A percentile compares a stretch with the other conserved stretches of the same genome.
phyloP scores from a whole-genome alignment of 768 basidiomycete species.

The Agrocybe pediades region DNA sequence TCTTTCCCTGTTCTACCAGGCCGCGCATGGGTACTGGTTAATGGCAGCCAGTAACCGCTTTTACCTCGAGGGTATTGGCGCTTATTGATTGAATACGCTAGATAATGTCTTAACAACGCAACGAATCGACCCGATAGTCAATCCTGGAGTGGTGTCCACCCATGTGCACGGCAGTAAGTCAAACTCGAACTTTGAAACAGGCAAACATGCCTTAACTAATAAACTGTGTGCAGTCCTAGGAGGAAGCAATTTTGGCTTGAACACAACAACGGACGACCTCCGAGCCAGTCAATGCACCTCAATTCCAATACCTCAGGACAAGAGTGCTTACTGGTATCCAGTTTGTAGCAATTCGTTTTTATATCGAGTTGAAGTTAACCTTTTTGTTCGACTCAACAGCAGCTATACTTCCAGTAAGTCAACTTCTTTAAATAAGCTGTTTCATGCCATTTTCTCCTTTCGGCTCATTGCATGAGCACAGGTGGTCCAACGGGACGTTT shows the following conservation, averaged over 20 bases:
- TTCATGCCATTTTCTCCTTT: background rate
- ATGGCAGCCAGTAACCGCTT: constrained; percentile 15
- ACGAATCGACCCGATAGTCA: constrained; percentile 39
- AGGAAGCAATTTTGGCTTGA: constrained; percentile 37
- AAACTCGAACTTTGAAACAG: background rate
- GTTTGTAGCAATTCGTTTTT: constrained; percentile 5
- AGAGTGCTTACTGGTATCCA: constrained; percentile 36
- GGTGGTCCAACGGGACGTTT: constrained; percentile 39
- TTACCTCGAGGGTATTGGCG: background rate
- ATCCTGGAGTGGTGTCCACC: constrained; percentile 30
- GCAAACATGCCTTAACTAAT: background rate
- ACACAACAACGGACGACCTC: constrained; percentile 29
- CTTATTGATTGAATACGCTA: constrained; percentile 9
- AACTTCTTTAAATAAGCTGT: background rate
- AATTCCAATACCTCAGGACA: constrained; percentile 37
- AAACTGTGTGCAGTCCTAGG: constrained; percentile 29
- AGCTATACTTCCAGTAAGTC: constrained; percentile 34
- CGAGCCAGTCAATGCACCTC: constrained; percentile 37
- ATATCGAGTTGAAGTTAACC: background rate
- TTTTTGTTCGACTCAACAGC: constrained; percentile 6
- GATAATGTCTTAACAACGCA: constrained; percentile 39
- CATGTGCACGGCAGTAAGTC: constrained; percentile 34
- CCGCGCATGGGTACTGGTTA: constrained; percentile 10
- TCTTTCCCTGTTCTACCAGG: background rate
- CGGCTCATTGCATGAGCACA: constrained; percentile 1